phyloP scores from a whole-genome alignment of 2,329 filamentous ascomycete species.

The Talaromyces piceae region DNA sequence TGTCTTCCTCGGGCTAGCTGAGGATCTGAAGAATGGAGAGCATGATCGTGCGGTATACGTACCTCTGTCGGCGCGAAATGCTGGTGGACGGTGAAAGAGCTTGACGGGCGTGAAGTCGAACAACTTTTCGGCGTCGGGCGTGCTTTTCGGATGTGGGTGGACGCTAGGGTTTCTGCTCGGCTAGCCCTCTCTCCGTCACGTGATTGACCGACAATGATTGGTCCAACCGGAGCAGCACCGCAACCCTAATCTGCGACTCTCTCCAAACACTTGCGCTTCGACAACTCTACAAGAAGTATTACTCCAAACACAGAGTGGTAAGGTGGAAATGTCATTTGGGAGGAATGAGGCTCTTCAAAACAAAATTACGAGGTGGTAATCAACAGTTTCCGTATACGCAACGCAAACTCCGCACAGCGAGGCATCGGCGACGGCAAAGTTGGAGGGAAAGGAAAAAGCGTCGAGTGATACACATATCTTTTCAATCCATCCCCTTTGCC shows the following conservation, averaged over 20 bases:
- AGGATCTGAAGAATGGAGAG: conserved; percentile 24
- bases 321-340: not conserved
- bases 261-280: no score
- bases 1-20: conserved; percentile 40
- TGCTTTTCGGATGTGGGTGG: conserved; percentile 19
- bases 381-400: not conserved
- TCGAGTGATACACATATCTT: not conserved
- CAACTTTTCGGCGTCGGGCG: conserved; percentile 13
- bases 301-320: not conserved
- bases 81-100: conserved; percentile 19
- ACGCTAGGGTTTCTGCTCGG: conserved; percentile 8
- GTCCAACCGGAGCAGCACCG: no score
- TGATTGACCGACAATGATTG: no score
- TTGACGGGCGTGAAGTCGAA: conserved; percentile 12
- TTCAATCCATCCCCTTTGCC: conserved; percentile 1
- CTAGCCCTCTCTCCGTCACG: conserved; percentile 7
- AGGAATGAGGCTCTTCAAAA: not conserved
- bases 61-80: conserved; percentile 33
- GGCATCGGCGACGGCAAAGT: not conserved
- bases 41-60: conserved; percentile 24
- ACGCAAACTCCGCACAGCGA: not conserved
- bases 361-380: not conserved
- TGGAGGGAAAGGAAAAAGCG: not conserved
- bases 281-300: no score
- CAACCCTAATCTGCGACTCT: no score